Base-by-base conservation (phyloP, 2,329 filamentous ascomycete species). In the Microdochium trichocladiopsis region DNA sequence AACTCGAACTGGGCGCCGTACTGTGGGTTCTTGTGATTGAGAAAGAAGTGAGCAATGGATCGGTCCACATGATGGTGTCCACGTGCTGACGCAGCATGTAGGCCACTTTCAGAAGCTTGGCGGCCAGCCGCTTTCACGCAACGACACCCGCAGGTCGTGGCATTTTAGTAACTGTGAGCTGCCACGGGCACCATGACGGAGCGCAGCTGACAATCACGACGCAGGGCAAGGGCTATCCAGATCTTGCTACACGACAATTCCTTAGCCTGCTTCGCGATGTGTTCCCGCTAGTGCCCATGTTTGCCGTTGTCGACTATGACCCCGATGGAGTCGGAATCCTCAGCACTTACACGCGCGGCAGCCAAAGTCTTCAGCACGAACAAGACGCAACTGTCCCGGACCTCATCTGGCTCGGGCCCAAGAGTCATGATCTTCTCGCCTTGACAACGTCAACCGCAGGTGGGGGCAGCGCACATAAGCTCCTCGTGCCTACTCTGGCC, bases 201-300 rank as follows among this genome's bases (percentile, higher is more conserved):
- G 11, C 21, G 14, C n/a, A 9, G 2, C 10, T 51, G 3, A 28
- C 56, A 11, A 47, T 47, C 3, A 21, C 16, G 5, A 22, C 31
- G 3, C 51, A 90, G 86, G 89, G 83, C 1, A 94, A 92, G 73
- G 90, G 90, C 2, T 94, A 90, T 61, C 88, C 90, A 0, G 90
- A 94, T 59, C 71, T 93, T 48, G 76, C 79, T 1, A 90, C 88
- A 0, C 75, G 87, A 8, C 75, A 76, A 16, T 84, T 93, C 51
- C 69, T 93, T 1, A 74, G 76, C 43, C 64, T 73, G 12, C 51
- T 90, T 1, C 74, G 78, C 36, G 64, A 59, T 0, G 66, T 65
- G 9, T 71, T 69, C 21, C 78, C 79, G 0, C 62, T 66, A 1
- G 66, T 87, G 22, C 79, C 81, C 2, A 78, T 89, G 6, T 76